Conservation (phyloP, 805 yeast genomes). For the Ogataea salicorniae region DNA sequence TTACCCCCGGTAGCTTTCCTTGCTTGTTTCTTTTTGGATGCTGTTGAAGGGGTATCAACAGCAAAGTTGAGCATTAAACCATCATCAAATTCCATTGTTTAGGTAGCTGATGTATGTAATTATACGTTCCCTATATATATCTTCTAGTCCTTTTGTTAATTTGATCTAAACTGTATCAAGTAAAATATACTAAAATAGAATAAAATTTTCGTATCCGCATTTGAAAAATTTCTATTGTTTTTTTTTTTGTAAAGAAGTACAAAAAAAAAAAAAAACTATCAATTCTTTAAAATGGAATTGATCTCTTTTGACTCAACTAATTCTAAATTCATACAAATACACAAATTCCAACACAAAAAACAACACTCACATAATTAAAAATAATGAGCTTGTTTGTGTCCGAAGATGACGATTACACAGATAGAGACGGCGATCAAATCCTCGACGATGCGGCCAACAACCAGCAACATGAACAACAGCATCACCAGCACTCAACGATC, state of each 20-base stretch:
- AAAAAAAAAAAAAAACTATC: no score
- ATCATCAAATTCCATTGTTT: constrained; percentile 43
- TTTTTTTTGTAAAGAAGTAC: no score
- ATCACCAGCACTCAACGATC: background rate
- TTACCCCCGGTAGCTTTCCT: constrained; percentile 61
- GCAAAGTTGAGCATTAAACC: constrained; percentile 75
- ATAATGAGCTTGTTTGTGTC: constrained; percentile 29
- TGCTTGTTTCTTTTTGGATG: constrained; percentile 7
- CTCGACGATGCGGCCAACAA: background rate
- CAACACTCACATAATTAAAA: background rate
- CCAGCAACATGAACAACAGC: no score
- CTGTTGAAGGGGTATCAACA: constrained; percentile 31
- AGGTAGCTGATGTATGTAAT: background rate
- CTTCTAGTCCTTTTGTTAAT: no score
- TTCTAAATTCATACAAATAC: no score
- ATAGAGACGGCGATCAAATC: background rate
- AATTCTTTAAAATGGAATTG: no score
- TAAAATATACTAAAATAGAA: no score
- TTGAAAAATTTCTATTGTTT: no score
- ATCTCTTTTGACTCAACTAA: no score
- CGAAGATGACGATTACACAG: constrained; percentile 26
- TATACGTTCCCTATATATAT: background rate
- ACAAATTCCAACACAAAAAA: no score
- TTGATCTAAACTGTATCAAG: no score
- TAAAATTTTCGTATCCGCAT: no score